Evolutionary conservation across 2,329 filamentous ascomycete genomes (phyloP).

Genomic region (Phialophora verrucosa): DNA sequence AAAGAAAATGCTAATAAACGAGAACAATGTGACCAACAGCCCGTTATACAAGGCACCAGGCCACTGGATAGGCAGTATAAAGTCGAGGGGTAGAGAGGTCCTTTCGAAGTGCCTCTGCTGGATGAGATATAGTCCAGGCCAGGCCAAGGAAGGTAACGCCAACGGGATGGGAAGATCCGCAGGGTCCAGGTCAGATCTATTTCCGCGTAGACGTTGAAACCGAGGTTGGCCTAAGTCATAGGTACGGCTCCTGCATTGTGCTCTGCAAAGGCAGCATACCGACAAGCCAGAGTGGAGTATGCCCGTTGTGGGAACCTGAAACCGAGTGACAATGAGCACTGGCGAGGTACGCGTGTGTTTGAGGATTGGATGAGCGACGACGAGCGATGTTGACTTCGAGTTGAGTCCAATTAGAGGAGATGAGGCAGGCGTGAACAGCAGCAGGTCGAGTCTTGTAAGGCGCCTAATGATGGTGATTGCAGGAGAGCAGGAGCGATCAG

Average conservation of each 20-base stretch:
- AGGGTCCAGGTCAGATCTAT: conserved; percentile 28
- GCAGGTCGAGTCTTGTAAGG: conserved; percentile 23
- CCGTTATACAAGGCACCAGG: conserved; percentile 20
- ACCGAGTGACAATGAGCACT: conserved; percentile 18
- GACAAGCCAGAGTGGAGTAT: conserved; percentile 1
- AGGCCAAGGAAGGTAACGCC: conserved; percentile 14
- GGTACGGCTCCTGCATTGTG: conserved; percentile 5
- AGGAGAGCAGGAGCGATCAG: conserved; percentile 26
- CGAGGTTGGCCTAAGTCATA: conserved; percentile 25
- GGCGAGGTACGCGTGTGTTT: conserved; percentile 28
- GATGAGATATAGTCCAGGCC: conserved; percentile 21
- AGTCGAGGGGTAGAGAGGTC: conserved; percentile 15
- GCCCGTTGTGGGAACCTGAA: conserved; percentile 24
- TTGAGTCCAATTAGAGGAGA: conserved; percentile 24
- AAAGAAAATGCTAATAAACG: conserved; percentile 1
- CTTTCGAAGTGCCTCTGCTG: conserved; percentile 13
- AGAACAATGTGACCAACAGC: neutral
- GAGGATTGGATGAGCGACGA: conserved; percentile 25
- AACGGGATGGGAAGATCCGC: conserved; percentile 18
- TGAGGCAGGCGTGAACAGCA: conserved; percentile 5
- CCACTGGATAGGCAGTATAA: conserved; percentile 18
- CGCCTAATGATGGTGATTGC: conserved; percentile 36
- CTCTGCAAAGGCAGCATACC: conserved; percentile 18
- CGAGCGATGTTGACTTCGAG: conserved; percentile 10
- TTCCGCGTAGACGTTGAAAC: conserved; percentile 25